Evolutionary conservation across 257 asterid genomes (phyloP).

Genomic region (Verbena officinalis): DNA sequence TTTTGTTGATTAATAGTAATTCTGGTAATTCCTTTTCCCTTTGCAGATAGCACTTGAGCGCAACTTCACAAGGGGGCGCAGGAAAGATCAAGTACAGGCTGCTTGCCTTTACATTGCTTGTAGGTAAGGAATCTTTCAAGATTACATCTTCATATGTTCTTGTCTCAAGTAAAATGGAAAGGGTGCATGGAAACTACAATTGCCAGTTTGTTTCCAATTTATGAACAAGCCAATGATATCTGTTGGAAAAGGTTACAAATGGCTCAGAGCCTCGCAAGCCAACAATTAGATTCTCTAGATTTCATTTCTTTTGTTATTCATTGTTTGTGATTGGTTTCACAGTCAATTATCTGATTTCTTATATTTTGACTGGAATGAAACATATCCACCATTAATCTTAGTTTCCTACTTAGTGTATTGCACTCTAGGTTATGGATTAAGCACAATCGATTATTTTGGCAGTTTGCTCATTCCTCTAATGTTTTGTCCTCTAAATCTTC

Average conservation of each 20-base stretch:
- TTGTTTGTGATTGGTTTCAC: neutral
- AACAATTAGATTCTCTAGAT: neutral
- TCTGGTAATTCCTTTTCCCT: conserved; percentile 18
- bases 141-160: neutral
- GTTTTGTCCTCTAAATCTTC: neutral
- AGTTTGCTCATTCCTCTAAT: neutral
- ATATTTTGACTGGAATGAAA: neutral
- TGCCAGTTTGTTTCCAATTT: conserved; percentile 1
- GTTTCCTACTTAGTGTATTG: neutral
- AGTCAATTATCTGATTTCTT: neutral
- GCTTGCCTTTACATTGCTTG: conserved; percentile 86
- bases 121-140: conserved; percentile 50
- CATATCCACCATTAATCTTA: neutral
- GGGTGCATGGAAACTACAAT: neutral
- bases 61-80: conserved; percentile 84
- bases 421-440: neutral
- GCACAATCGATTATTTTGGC: neutral
- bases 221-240: neutral
- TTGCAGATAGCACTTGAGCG: conserved; percentile 72
- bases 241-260: neutral
- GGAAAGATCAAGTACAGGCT: conserved; percentile 82
- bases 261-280: neutral
- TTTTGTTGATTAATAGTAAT: conserved; percentile 13
- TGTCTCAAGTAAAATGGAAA: conserved; percentile 4
- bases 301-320: neutral